Evolutionary conservation across 495 filamentous ascomycete species (phyloP).

Genomic region (Tuber calosporum): DNA sequence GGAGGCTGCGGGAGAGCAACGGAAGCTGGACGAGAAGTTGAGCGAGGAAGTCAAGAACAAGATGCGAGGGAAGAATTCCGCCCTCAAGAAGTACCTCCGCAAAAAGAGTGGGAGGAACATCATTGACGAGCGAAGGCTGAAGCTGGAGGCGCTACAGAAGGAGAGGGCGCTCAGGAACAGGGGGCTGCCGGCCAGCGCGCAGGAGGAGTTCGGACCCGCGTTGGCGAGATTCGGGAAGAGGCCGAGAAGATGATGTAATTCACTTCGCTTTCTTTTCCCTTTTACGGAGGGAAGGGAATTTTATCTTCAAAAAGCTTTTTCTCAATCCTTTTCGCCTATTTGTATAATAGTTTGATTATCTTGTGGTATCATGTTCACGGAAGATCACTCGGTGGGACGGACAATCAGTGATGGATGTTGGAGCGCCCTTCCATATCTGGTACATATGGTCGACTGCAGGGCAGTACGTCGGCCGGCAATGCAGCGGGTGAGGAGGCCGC

Average conservation of each 20-base stretch:
- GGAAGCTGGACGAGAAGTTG: slow-evolving; percentile 53
- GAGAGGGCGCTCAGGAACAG: slow-evolving; percentile 58
- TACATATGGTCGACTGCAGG: too few relatives aligned
- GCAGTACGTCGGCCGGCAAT: too few relatives aligned
- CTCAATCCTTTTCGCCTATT: neutral
- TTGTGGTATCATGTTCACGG: too few relatives aligned
- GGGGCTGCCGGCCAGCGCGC: slow-evolving; percentile 50
- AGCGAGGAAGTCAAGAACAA: slow-evolving; percentile 62
- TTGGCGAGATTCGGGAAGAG: slow-evolving; percentile 58
- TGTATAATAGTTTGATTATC: neutral
- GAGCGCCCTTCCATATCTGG: too few relatives aligned
- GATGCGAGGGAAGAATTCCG: slow-evolving; percentile 85
- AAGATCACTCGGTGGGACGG: too few relatives aligned
- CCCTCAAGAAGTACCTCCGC: slow-evolving; percentile 72
- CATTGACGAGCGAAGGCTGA: slow-evolving; percentile 75
- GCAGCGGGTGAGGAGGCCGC: too few relatives aligned
- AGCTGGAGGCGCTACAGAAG: slow-evolving; percentile 60
- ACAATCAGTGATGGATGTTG: too few relatives aligned
- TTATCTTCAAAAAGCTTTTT: neutral
- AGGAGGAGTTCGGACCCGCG: slow-evolving; percentile 62
- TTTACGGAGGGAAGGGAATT: neutral
- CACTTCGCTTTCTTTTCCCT: neutral
- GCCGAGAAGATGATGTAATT: slow-evolving; percentile 27
- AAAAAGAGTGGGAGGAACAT: slow-evolving; percentile 88
- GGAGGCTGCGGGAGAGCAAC: slow-evolving; percentile 35